phyloP scores from a whole-genome alignment of 2,329 filamentous ascomycete genomes.

The Exserohilum rostratum region DNA sequence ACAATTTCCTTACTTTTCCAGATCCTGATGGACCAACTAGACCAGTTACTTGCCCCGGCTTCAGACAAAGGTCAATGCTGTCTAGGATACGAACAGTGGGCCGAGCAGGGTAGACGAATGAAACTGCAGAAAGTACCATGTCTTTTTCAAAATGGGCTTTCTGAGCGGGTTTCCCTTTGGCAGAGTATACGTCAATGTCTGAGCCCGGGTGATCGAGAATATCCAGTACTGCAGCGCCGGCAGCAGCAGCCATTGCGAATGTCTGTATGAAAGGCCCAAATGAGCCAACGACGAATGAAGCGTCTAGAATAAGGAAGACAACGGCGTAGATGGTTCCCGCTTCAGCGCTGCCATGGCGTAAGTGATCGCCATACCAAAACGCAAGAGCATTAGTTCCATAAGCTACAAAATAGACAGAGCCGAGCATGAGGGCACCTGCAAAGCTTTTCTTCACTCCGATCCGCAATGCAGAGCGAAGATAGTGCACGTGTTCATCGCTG shows the following conservation, averaged over 20 bases:
- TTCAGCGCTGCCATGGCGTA: slow-evolving; percentile 36
- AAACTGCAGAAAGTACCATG: slow-evolving; percentile 47
- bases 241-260: slow-evolving; percentile 60
- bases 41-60: slow-evolving; percentile 52
- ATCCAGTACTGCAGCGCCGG: slow-evolving; percentile 54
- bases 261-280: slow-evolving; percentile 67
- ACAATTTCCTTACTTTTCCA: slow-evolving; percentile 7
- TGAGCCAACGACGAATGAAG: slow-evolving; percentile 66
- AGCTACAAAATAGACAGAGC: slow-evolving; percentile 53
- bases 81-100: slow-evolving; percentile 50
- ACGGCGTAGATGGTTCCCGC: slow-evolving; percentile 66
- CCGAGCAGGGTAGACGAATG: slow-evolving; percentile 54
- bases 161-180: slow-evolving; percentile 29
- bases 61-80: slow-evolving; percentile 45
- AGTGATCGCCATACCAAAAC: slow-evolving; percentile 52
- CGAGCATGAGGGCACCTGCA: slow-evolving; percentile 51
- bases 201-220: slow-evolving; percentile 51
- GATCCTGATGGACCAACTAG: slow-evolving; percentile 55
- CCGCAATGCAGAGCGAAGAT: slow-evolving; percentile 44
- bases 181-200: slow-evolving; percentile 48
- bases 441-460: slow-evolving; percentile 51
- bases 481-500: slow-evolving; percentile 45
- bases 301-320: slow-evolving; percentile 68
- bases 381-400: slow-evolving; percentile 55
- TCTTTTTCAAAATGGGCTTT: slow-evolving; percentile 33